Conservation (phyloP, 306 rosid species). For the Crotalaria pallida region DNA sequence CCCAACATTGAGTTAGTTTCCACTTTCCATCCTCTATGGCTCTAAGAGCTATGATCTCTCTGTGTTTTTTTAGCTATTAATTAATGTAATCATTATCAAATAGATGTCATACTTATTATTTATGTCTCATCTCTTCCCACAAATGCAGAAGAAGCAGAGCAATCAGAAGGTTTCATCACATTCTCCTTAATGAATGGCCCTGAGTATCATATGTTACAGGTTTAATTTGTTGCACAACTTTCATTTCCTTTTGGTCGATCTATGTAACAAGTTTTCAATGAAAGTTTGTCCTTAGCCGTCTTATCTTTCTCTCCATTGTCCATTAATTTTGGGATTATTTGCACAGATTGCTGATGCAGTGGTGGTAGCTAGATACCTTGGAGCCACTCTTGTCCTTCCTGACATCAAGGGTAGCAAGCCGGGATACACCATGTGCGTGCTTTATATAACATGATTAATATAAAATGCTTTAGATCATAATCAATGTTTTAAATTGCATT, state of each 20-base stretch:
- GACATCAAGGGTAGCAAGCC: slow-evolving; percentile 27
- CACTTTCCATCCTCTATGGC: not conserved
- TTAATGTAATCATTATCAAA: too few relatives aligned
- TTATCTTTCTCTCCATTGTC: not conserved
- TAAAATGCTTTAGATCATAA: too few relatives aligned
- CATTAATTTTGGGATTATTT: not conserved
- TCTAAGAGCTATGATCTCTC: not conserved
- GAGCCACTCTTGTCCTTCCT: slow-evolving; percentile 45
- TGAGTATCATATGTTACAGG: slow-evolving; percentile 39
- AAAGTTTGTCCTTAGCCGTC: not conserved
- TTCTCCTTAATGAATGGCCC: slow-evolving; percentile 40
- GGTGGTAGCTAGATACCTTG: slow-evolving; percentile 34
- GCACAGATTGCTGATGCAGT: slow-evolving; percentile 42
- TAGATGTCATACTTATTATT: not conserved
- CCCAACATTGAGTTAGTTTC: slow-evolving; percentile 14
- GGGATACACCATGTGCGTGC: slow-evolving; percentile 29
- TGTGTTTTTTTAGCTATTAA: not conserved
- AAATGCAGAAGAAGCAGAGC: slow-evolving; percentile 19
- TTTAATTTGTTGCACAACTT: not conserved
- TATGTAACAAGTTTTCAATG: not conserved
- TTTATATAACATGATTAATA: not conserved
- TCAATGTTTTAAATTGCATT: too few relatives aligned
- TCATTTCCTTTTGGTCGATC: not conserved
- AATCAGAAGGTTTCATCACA: slow-evolving; percentile 29
- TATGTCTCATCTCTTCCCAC: not conserved